Percentiles rank a stretch among this genome's conserved stretches.
Evolutionary conservation across 2,329 filamentous ascomycete species (phyloP).

Genomic region (Dothideomycetes sp.): DNA sequence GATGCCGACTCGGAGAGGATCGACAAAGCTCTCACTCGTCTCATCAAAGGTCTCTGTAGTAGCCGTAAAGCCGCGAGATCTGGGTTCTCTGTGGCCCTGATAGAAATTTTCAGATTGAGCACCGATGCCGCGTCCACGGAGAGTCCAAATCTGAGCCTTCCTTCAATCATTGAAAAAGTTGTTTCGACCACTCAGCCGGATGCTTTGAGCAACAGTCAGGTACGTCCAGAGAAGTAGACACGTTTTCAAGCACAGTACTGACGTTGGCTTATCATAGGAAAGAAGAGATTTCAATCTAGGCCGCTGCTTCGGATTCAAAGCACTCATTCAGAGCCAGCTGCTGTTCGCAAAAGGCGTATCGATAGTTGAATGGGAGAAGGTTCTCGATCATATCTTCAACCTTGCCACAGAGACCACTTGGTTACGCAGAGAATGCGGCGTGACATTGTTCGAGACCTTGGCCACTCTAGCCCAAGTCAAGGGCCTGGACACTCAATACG

Average conservation of each 20-base stretch:
- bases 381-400: constrained; percentile 65
- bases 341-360: constrained; percentile 51
- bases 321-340: constrained; percentile 70
- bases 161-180: constrained; percentile 39
- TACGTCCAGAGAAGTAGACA: constrained; percentile 23
- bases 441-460: constrained; percentile 66
- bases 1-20: constrained; percentile 30
- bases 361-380: constrained; percentile 49
- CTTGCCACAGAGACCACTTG: constrained; percentile 76
- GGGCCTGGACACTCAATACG: constrained; percentile 11
- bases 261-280: constrained; percentile 49
- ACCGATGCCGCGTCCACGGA: constrained; percentile 24
- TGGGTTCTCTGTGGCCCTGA: constrained; percentile 81
- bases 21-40: constrained; percentile 33
- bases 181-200: constrained; percentile 44
- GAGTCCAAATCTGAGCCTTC: constrained; percentile 8
- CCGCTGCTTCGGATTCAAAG: constrained; percentile 76
- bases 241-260: constrained; percentile 22
- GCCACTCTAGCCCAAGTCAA: constrained; percentile 14
- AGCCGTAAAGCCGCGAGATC: constrained; percentile 79
- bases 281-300: constrained; percentile 79
- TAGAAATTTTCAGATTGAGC: constrained; percentile 66
- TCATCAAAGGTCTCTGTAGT: constrained; percentile 84
- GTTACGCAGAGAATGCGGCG: constrained; percentile 81
- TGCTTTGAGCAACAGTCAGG: constrained; percentile 36